Percentiles rank a stretch among this genome's conserved stretches.
Conservation (phyloP, 202 grass and related monocot genomes). For the Dendrocalamus latiflorus region DNA sequence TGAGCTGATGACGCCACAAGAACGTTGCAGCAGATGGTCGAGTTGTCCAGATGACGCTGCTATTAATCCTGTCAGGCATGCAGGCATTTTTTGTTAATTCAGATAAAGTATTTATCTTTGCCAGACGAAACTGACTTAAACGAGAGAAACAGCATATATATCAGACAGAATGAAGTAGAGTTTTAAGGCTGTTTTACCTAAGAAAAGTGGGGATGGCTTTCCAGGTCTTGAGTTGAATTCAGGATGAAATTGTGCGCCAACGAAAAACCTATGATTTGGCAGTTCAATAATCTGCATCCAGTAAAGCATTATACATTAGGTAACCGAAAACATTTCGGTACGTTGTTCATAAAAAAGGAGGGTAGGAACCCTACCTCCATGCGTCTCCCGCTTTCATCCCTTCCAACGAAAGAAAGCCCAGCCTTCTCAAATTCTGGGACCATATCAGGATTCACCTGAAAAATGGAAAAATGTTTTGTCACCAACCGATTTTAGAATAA, state of each 20-base stretch:
- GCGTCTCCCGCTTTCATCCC: slow-evolving; percentile 61
- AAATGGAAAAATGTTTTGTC: slow-evolving; percentile 11
- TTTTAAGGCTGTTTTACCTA: slow-evolving; percentile 48
- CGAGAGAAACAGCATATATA: neutral
- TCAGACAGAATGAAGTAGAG: neutral
- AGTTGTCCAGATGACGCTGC: slow-evolving; percentile 67
- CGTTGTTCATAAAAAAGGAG: neutral
- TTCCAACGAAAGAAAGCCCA: slow-evolving; percentile 78
- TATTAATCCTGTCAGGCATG: slow-evolving; percentile 55
- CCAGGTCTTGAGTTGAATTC: slow-evolving; percentile 94
- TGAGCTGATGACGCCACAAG: neutral
- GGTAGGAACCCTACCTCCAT: slow-evolving; percentile 63
- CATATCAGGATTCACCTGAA: slow-evolving; percentile 89
- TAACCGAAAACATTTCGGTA: neutral
- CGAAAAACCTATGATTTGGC: slow-evolving; percentile 63
- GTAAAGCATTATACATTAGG: neutral
- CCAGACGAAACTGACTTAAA: neutral
- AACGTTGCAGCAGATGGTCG: slow-evolving; percentile 37
- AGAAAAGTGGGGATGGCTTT: slow-evolving; percentile 84
- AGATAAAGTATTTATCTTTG: neutral
- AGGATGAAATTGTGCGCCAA: slow-evolving; percentile 86
- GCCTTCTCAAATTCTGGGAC: slow-evolving; percentile 77
- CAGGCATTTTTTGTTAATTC: neutral
- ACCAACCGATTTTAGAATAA: slow-evolving; percentile 4
- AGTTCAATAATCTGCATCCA: slow-evolving; percentile 76